A percentile compares a stretch with the other conserved stretches of the same genome.
Evolutionary conservation across 352 stramenopile genomes (phyloP).

Genomic region (Aphanomyces euteiches): DNA sequence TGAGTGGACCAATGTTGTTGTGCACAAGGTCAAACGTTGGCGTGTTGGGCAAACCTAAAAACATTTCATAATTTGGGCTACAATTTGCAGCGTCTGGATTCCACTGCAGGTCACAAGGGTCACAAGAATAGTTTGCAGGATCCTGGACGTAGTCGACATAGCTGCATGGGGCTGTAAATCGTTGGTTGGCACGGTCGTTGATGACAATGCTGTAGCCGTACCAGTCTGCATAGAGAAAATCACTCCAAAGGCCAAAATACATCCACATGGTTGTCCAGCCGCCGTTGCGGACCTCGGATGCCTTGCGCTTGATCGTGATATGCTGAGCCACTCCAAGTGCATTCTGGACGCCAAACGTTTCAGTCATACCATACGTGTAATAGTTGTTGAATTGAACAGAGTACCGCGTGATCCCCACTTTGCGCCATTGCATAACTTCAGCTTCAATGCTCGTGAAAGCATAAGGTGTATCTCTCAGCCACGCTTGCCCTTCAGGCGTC

Average conservation of each 20-base stretch:
- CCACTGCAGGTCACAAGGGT: not conserved
- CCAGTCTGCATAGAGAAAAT: not conserved
- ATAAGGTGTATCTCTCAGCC: too few species aligned
- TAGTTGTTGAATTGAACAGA: constrained; percentile 6
- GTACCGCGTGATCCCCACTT: not conserved
- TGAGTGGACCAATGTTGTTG: constrained; percentile 18
- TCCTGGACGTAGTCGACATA: not conserved
- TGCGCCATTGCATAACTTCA: too few species aligned
- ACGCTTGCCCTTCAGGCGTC: too few species aligned
- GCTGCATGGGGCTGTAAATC: constrained; percentile 11
- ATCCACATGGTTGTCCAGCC: not conserved
- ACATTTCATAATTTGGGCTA: not conserved
- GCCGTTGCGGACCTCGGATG: too few species aligned
- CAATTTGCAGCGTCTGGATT: not conserved
- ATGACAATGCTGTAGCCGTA: not conserved
- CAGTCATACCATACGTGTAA: constrained; percentile 15
- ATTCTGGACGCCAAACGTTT: constrained; percentile 15
- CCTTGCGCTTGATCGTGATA: constrained; percentile 1
- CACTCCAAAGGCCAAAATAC: constrained; percentile 3
- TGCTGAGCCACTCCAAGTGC: constrained; percentile 1
- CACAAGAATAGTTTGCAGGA: not conserved
- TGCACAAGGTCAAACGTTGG: not conserved
- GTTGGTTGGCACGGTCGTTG: constrained; percentile 3
- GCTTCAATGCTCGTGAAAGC: too few species aligned
- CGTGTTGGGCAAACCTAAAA: not conserved